A percentile compares a stretch with the other conserved stretches of the same genome.
Evolutionary conservation across 2,329 filamentous ascomycete genomes (phyloP).

Genomic region (Fulvia fulva): DNA sequence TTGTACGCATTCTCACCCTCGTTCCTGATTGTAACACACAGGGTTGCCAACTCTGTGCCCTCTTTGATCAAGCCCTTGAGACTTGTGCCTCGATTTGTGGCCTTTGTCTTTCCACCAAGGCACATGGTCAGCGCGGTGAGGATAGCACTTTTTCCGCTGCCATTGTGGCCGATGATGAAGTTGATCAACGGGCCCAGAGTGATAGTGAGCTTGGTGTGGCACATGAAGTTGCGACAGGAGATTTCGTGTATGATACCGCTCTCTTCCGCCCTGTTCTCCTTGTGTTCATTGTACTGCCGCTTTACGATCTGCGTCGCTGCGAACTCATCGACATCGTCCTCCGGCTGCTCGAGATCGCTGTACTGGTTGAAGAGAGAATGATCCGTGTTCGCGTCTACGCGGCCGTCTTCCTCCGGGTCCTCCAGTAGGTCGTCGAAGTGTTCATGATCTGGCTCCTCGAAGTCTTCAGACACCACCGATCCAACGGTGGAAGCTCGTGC

Average conservation of each 20-base stretch:
- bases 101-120: constrained; percentile 87
- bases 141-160: constrained; percentile 94
- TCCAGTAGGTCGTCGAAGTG: constrained; percentile 7
- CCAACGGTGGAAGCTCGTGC: constrained; percentile 25
- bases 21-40: constrained; percentile 88
- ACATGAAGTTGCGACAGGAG: constrained; percentile 93
- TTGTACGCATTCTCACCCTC: constrained; percentile 80
- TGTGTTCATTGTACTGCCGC: constrained; percentile 24
- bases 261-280: constrained; percentile 70
- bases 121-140: constrained; percentile 90
- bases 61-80: constrained; percentile 90
- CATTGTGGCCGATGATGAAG: constrained; percentile 96
- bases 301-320: constrained; percentile 31
- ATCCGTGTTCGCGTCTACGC: constrained; percentile 3
- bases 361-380: neutral
- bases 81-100: constrained; percentile 86
- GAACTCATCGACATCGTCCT: constrained; percentile 29
- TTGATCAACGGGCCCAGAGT: constrained; percentile 92
- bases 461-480: constrained; percentile 29
- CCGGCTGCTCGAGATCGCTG: constrained; percentile 20
- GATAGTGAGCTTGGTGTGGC: constrained; percentile 75
- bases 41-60: constrained; percentile 67
- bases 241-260: constrained; percentile 86
- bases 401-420: constrained; percentile 9
- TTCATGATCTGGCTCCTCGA: constrained; percentile 9